phyloP scores from a whole-genome alignment of 2,329 filamentous ascomycete genomes.

The Cladobotryum protrusum region DNA sequence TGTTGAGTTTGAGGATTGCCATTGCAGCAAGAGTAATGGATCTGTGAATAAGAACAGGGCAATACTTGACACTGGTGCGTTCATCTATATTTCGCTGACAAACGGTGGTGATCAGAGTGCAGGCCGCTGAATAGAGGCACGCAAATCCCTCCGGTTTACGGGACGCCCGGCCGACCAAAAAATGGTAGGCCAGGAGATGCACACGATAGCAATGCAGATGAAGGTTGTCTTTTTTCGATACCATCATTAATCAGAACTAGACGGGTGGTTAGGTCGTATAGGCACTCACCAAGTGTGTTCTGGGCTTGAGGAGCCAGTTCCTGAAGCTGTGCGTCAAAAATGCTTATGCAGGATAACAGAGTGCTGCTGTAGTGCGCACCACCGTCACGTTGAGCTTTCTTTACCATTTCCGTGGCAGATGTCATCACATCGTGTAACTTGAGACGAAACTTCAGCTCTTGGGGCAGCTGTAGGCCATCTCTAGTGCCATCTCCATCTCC shows the following conservation, averaged over 20 bases:
- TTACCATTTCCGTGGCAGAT: conserved; percentile 5
- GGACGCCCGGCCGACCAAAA: not conserved
- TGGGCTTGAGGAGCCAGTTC: not conserved
- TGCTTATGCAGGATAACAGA: conserved; percentile 1
- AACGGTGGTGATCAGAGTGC: not conserved
- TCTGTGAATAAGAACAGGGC: conserved; percentile 12
- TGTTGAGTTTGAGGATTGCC: conserved; percentile 42
- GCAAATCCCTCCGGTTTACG: conserved; percentile 5
- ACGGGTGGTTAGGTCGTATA: no score
- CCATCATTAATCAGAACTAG: not conserved
- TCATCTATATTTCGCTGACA: not conserved
- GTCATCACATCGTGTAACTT: conserved; percentile 6
- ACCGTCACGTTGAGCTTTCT: not conserved
- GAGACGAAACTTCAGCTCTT: not conserved
- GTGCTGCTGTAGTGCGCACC: not conserved
- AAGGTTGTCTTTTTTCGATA: conserved; percentile 1
- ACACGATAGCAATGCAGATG: conserved; percentile 2
- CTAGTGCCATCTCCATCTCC: not conserved
- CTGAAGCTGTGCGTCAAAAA: conserved; percentile 3
- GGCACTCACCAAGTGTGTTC: not conserved
- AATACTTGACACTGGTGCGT: not conserved
- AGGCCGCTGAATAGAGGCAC: conserved; percentile 1
- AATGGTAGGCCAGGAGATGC: conserved; percentile 4
- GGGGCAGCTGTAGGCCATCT: not conserved
- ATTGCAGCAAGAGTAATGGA: conserved; percentile 40